Percentiles rank a stretch among this genome's conserved stretches.
These are phyloP conservation scores for Podaxis sp. DNA, from an alignment of 768 basidiomycete species.

Conservation along the genomic window DNA sequence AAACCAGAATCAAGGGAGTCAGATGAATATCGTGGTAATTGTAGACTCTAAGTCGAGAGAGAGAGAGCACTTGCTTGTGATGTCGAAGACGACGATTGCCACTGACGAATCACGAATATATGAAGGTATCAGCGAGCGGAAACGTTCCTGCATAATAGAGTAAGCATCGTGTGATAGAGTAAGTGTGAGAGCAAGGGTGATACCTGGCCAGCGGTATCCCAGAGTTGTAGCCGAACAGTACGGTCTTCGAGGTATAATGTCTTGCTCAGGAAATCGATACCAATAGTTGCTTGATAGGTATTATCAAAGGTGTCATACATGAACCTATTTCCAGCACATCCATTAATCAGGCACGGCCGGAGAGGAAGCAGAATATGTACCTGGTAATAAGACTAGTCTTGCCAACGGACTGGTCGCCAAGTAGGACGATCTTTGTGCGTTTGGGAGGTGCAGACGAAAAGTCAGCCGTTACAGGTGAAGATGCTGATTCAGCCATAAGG, in stretches of 20 bases:
- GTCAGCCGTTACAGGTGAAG: slow-evolving; percentile 75
- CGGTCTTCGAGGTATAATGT: slow-evolving; percentile 99
- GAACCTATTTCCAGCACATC: slow-evolving; percentile 48
- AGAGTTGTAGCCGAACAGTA: slow-evolving; percentile 94
- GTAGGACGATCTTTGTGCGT: slow-evolving; percentile 93
- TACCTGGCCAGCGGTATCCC: slow-evolving; percentile 98
- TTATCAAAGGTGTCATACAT: slow-evolving; percentile 99
- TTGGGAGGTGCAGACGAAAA: slow-evolving; percentile 89
- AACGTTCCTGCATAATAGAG: slow-evolving; percentile 73
- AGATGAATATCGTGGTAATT: slow-evolving; percentile 8
- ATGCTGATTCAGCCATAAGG: slow-evolving; percentile 41
- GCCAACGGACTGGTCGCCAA: slow-evolving; percentile 97
- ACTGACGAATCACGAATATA: slow-evolving; percentile 99
- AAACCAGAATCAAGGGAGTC: background rate
- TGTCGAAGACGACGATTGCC: slow-evolving; percentile 98
- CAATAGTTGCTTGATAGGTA: slow-evolving; percentile 96
- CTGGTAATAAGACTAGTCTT: slow-evolving; percentile 99
- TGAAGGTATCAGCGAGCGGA: slow-evolving; percentile 94
- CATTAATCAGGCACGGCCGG: background rate
- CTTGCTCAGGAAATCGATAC: slow-evolving; percentile 99
- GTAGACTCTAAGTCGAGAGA: background rate
- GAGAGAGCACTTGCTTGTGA: slow-evolving; percentile 73
- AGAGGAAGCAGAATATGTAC: slow-evolving; percentile 37
- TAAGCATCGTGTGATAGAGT: background rate
- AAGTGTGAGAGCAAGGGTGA: slow-evolving; percentile 18